phyloP scores from a whole-genome alignment of 257 asterid genomes.

The Solanum phureja region DNA sequence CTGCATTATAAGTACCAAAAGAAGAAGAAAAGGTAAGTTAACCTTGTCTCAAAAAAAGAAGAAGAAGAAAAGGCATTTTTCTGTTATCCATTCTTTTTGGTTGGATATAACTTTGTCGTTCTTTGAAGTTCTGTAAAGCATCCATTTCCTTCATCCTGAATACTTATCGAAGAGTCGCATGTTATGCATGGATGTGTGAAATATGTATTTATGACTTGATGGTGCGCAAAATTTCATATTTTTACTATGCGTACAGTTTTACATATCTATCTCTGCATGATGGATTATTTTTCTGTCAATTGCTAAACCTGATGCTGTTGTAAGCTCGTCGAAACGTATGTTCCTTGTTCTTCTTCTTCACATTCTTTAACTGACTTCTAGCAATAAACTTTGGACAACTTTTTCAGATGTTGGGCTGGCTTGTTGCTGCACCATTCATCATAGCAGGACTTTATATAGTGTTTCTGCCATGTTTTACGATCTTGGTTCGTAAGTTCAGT shows the following conservation, averaged over 20 bases:
- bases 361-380: not conserved
- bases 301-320: not conserved
- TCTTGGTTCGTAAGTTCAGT: constrained; percentile 59
- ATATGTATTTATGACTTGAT: not conserved
- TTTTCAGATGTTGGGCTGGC: constrained; percentile 87
- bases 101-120: not conserved
- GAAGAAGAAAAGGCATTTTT: not conserved
- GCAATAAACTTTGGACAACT: not conserved
- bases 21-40: not conserved
- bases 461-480: constrained; percentile 57
- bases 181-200: not conserved
- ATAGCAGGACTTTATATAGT: constrained; percentile 47
- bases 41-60: not conserved
- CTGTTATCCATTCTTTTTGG: not conserved
- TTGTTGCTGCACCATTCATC: constrained; percentile 71
- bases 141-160: not conserved
- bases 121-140: not conserved
- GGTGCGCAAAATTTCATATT: not conserved
- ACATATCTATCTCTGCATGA: not conserved
- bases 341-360: not conserved
- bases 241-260: not conserved
- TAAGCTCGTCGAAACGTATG: not conserved
- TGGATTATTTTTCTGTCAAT: not conserved
- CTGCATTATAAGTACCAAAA: not conserved
- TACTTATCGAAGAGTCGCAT: not conserved